phyloP scores from a whole-genome alignment of 345 rosid species.

The Citrus sp. region DNA sequence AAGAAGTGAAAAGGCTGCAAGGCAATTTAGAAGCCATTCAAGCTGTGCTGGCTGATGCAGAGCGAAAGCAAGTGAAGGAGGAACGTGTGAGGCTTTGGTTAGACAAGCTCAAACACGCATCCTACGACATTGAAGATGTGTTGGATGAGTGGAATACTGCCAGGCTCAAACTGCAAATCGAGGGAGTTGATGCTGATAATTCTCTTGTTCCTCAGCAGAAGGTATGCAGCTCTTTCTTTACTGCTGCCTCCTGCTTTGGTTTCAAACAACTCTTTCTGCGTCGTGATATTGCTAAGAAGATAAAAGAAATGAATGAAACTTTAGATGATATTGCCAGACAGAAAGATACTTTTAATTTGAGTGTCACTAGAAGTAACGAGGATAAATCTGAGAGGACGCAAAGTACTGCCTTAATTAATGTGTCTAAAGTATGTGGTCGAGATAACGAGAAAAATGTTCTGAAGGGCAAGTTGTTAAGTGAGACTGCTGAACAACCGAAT shows the following conservation, averaged over 20 bases:
- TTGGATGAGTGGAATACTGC: constrained; percentile 14
- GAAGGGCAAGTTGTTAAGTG: not conserved
- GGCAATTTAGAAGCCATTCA: not conserved
- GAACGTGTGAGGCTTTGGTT: not conserved
- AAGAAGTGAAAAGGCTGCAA: not conserved
- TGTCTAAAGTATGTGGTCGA: not conserved
- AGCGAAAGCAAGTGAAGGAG: not conserved
- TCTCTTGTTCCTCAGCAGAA: not conserved
- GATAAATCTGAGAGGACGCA: not conserved
- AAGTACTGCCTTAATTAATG: not conserved
- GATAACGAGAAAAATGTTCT: not conserved
- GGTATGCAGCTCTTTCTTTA: not conserved
- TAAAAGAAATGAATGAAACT: not conserved
- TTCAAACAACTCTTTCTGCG: not conserved
- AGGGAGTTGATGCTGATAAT: not conserved
- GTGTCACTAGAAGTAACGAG: not conserved
- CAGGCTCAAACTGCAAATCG: not conserved
- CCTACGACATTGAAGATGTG: constrained; percentile 4
- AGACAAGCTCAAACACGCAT: not conserved
- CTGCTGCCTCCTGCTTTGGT: not conserved
- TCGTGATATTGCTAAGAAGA: not conserved
- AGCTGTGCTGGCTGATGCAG: constrained; percentile 6
- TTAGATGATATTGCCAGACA: not conserved
- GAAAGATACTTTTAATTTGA: not conserved
- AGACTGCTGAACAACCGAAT: not conserved